These are phyloP conservation scores for Suillus subaureus DNA, from an alignment of 768 basidiomycete species.

Conservation along the genomic window DNA sequence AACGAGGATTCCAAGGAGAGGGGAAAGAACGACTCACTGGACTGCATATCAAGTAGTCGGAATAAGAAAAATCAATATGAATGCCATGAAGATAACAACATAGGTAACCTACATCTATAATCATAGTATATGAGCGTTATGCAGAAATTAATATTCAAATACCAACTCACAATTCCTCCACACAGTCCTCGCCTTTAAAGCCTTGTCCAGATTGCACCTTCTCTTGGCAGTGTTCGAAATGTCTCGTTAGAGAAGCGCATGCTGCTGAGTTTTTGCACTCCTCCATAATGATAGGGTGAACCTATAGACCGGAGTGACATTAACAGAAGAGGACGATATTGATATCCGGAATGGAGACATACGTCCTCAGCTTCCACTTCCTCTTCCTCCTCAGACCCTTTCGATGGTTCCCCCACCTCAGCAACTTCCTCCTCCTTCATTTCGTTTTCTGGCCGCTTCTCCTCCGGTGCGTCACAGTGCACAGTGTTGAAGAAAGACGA, in stretches of 20 bases:
- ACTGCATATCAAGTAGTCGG: slow-evolving; percentile 38
- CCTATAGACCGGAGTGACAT: slow-evolving; percentile 38
- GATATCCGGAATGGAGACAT: slow-evolving; percentile 13
- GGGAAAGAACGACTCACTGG: slow-evolving; percentile 56
- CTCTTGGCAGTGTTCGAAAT: slow-evolving; percentile 91
- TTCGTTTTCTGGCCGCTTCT: slow-evolving; percentile 17
- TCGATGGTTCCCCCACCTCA: slow-evolving; percentile 19
- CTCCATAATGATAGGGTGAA: slow-evolving; percentile 70
- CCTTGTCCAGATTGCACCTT: slow-evolving; percentile 83
- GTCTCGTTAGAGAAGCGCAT: slow-evolving; percentile 71
- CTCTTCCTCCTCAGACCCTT: slow-evolving; percentile 40
- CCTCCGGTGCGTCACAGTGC: slow-evolving; percentile 43
- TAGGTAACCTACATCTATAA: slow-evolving; percentile 27
- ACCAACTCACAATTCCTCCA: slow-evolving; percentile 83
- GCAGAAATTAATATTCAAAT: not conserved
- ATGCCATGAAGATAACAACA: not conserved
- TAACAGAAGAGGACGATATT: not conserved
- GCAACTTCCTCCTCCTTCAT: slow-evolving; percentile 27
- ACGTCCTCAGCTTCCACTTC: slow-evolving; percentile 49
- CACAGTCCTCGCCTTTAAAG: slow-evolving; percentile 89
- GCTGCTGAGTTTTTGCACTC: slow-evolving; percentile 69
- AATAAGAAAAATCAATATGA: slow-evolving; percentile 27
- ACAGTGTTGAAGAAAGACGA: slow-evolving; percentile 44
- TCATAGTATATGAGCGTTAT: slow-evolving; percentile 1
- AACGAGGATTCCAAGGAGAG: slow-evolving; percentile 11